Conservation (phyloP, 2,329 filamentous ascomycete genomes). For the Tothia fuscella region DNA sequence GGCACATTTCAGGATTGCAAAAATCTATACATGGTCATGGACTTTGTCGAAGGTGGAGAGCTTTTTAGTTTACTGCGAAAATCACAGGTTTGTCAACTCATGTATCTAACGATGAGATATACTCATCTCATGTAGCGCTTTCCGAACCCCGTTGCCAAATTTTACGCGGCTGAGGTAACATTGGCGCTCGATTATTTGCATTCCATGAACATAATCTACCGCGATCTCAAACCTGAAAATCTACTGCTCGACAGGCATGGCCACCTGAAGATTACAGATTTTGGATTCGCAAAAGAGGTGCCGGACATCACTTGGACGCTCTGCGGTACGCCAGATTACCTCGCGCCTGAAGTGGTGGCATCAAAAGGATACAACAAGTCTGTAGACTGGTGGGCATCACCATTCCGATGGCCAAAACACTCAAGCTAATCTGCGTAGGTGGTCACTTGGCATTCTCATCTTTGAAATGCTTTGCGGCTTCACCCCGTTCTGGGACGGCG, state of each 20-base stretch:
- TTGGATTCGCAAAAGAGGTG: constrained; percentile 96
- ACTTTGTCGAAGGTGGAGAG: constrained; percentile 97
- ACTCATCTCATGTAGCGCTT: constrained; percentile 58
- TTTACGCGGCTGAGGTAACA: constrained; percentile 96
- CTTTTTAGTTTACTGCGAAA: constrained; percentile 91
- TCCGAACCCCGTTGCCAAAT: constrained; percentile 96
- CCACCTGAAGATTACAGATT: constrained; percentile 94
- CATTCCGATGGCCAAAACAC: constrained; percentile 2
- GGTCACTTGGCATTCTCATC: constrained; percentile 95
- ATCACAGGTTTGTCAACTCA: constrained; percentile 57
- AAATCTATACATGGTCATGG: constrained; percentile 99
- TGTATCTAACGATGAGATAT: constrained; percentile 10
- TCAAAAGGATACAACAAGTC: constrained; percentile 99
- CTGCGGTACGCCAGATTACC: constrained; percentile 93
- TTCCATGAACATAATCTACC: constrained; percentile 91
- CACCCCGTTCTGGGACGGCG: constrained; percentile 97
- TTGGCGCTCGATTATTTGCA: constrained; percentile 92
- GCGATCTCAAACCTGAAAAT: constrained; percentile 93
- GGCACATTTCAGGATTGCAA: constrained; percentile 92
- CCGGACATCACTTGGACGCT: constrained; percentile 99
- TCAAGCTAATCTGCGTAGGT: constrained; percentile 45
- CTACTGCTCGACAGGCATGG: constrained; percentile 83
- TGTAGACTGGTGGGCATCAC: constrained; percentile 73
- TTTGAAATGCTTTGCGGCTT: constrained; percentile 99
- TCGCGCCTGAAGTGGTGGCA: constrained; percentile 95